Conservation (phyloP, 306 rosid genomes). For the Glycine tomentella region DNA sequence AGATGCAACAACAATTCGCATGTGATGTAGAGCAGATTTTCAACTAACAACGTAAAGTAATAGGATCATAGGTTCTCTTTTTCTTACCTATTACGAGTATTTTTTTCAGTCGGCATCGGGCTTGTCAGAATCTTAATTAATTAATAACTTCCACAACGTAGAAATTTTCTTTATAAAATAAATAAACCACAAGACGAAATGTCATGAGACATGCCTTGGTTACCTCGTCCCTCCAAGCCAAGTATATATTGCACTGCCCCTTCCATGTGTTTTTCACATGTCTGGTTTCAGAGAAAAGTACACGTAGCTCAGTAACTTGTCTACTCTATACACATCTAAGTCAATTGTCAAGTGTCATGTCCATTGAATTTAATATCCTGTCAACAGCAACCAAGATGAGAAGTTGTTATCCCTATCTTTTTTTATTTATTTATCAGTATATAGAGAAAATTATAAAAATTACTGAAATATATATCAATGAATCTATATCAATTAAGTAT, state of each 20-base stretch:
- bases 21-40: conserved; percentile 15
- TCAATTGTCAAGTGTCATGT: conserved; percentile 45
- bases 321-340: conserved; percentile 33
- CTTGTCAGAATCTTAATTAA: neutral
- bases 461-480: no score
- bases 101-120: neutral
- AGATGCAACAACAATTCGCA: conserved; percentile 21
- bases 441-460: neutral
- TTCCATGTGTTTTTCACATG: conserved; percentile 50
- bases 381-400: neutral
- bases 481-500: no score
- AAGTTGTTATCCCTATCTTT: neutral
- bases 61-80: neutral
- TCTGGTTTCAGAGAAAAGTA: conserved; percentile 35
- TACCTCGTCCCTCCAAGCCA: conserved; percentile 25
- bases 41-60: neutral
- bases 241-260: neutral
- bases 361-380: conserved; percentile 9
- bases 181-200: neutral
- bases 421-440: neutral
- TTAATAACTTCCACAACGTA: neutral
- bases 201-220: conserved; percentile 30
- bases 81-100: neutral
- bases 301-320: conserved; percentile 47
- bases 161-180: neutral